Evolutionary conservation across 331 rosid species (phyloP), one percentile per base, ranked within the genome.

Genomic region (Pyrus hybrid): DNA sequence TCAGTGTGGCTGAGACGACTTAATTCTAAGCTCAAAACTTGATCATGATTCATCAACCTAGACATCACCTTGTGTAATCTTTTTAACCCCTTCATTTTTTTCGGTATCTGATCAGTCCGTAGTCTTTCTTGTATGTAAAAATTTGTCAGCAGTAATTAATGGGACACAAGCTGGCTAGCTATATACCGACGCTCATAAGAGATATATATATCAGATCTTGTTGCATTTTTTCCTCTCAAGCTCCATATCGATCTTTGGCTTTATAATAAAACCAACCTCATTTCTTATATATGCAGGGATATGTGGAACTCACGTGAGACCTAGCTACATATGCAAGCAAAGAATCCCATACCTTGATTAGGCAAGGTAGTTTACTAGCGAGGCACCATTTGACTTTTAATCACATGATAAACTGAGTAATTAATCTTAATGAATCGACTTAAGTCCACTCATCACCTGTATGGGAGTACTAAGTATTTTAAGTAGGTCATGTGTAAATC

Each of bases 1-100:
- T 84, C 87, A 4, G 66, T 84, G 3, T 84, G 83, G 83, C 54
- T 84, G 25, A 81, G 84, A 45, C 70, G 78, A 35, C 78, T 76
- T 26, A 58, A 81, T 51, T 66, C 68, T 26, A 33, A 33, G 7
- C 49, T 66, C 1, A 8, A 33, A 21, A 35, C 8, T 3, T 33
- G 20, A 66, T 33, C 29, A 33, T 35, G 14, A 18, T 30, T 30
- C 45, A 20, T 64, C n/a, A 71, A 54, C 32, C 22, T 54, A 17
- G 57, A 6, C 57, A 51, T 51, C 12, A 26, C 13, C 28, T 28
- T 16, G 41, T 69, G 62, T 26, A 69, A 23, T 5, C 45, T 37
- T 69, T 62, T 13, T 49, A 49, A 26, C 23, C 37, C 41, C 41
- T 47, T 16, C 22, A 17, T 5, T 6, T 51, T 37, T 67, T 41